These are phyloP conservation scores for Samsoniella hepiali DNA, from an alignment of 2,329 filamentous ascomycete genomes.

Conservation along the genomic window DNA sequence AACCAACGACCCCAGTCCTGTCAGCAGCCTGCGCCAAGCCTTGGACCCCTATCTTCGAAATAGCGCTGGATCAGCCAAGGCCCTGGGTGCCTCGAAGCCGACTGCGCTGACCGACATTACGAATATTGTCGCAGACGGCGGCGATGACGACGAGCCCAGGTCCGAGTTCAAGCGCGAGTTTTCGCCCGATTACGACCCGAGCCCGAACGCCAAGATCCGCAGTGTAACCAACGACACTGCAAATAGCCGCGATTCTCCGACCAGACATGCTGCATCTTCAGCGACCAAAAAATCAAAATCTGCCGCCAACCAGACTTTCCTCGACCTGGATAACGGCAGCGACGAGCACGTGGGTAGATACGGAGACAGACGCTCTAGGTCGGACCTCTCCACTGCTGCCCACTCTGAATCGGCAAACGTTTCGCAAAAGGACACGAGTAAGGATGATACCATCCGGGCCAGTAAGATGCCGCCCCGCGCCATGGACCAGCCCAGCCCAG, in stretches of 20 bases:
- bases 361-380: background rate
- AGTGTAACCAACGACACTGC: conserved; percentile 51
- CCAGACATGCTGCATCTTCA: conserved; percentile 35
- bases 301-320: conserved; percentile 43
- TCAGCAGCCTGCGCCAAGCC: conserved; percentile 77
- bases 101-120: conserved; percentile 28
- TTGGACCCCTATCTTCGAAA: conserved; percentile 77
- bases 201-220: conserved; percentile 67
- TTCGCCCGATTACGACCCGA: conserved; percentile 72
- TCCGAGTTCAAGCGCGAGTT: conserved; percentile 55
- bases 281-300: conserved; percentile 16
- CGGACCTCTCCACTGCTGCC: background rate
- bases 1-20: conserved; percentile 53
- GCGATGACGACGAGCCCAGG: conserved; percentile 28
- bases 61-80: conserved; percentile 25
- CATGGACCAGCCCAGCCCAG: conserved; percentile 30
- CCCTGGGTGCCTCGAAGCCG: conserved; percentile 27
- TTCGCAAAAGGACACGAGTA: conserved; percentile 18
- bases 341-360: conserved; percentile 32
- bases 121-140: conserved; percentile 21
- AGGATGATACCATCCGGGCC: conserved; percentile 30
- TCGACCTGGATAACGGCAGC: conserved; percentile 47
- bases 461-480: conserved; percentile 26
- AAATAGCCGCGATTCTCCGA: conserved; percentile 21
- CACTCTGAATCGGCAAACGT: conserved; percentile 12